These are phyloP conservation scores for Myrica gale DNA, from an alignment of 306 rosid species.

Conservation along the genomic window DNA sequence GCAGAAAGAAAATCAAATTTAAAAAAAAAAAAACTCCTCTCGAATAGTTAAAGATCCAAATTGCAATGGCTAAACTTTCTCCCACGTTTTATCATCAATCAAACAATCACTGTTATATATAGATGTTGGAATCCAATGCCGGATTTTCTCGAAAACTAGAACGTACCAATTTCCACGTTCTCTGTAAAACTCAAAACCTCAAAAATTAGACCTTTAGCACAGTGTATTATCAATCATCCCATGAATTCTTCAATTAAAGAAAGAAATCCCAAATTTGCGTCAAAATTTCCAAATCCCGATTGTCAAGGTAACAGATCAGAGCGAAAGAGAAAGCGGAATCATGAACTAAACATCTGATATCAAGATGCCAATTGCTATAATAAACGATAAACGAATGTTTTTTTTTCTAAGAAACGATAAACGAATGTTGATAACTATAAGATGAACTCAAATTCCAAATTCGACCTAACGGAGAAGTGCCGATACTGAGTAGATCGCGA, in stretches of 20 bases:
- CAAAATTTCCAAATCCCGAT: background rate
- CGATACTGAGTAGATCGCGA: background rate
- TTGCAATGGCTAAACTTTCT: background rate
- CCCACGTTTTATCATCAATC: background rate
- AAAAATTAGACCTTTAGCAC: background rate
- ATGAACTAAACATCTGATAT: background rate
- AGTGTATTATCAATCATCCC: background rate
- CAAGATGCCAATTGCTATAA: background rate
- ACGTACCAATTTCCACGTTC: background rate
- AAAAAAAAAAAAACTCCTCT: background rate
- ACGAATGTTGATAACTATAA: background rate
- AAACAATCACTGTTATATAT: background rate
- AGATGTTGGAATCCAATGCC: background rate
- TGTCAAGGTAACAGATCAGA: slow-evolving; percentile 15
- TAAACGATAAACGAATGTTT: background rate
- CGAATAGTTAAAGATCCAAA: slow-evolving; percentile 1
- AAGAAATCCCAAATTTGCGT: background rate
- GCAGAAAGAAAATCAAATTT: slow-evolving; percentile 3
- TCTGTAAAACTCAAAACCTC: background rate
- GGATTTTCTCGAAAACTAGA: background rate
- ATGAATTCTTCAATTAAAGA: background rate
- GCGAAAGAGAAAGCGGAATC: background rate
- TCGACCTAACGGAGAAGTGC: background rate
- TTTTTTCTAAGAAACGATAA: too few species aligned
- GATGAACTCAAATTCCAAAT: background rate